Conservation (phyloP, 2,329 filamentous ascomycete genomes). For the Aureobasidium sp. region DNA sequence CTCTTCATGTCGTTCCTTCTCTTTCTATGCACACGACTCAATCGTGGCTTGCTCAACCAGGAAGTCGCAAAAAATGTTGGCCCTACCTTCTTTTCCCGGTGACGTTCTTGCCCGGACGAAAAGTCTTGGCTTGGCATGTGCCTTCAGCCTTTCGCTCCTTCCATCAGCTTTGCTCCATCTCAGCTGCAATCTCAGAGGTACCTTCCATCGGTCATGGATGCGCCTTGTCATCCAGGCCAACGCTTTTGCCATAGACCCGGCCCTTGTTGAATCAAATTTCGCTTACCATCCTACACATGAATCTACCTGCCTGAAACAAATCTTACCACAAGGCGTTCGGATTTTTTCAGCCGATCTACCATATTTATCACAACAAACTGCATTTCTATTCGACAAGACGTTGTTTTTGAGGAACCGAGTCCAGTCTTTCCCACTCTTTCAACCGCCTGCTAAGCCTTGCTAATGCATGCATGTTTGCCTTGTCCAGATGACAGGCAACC, state of each 20-base stretch:
- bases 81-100: neutral
- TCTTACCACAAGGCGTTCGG: conserved; percentile 2
- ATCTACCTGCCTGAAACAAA: neutral
- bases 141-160: no score
- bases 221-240: neutral
- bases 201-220: no score
- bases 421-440: neutral
- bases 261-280: neutral
- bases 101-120: neutral
- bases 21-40: neutral
- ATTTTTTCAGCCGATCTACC: neutral
- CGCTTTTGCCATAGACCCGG: neutral
- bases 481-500: neutral
- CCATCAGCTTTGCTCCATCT: neutral
- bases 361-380: neutral
- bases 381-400: neutral
- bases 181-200: neutral
- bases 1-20: conserved; percentile 12
- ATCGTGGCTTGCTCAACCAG: neutral
- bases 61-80: neutral
- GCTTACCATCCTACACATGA: neutral
- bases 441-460: neutral
- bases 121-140: neutral
- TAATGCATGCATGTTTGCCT: conserved; percentile 12
- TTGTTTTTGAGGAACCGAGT: neutral